Conservation (phyloP, 768 basidiomycete species). For the Lentinula lateritia region DNA sequence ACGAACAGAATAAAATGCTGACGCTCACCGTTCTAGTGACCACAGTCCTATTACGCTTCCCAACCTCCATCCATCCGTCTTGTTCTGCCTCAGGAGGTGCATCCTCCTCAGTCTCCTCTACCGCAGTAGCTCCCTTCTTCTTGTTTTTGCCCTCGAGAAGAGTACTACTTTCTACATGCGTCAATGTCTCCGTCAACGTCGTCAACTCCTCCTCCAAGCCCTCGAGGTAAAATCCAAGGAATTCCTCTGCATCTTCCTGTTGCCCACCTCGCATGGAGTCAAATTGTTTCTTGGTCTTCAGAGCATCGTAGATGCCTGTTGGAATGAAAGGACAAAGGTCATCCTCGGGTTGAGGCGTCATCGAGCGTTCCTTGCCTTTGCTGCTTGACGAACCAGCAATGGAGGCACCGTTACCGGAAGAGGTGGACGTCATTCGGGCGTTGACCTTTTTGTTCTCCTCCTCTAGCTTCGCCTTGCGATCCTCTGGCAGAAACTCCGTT, state of each 20-base stretch:
- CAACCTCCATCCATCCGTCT: constrained; percentile 91
- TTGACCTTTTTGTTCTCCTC: constrained; percentile 11
- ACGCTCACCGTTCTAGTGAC: constrained; percentile 69
- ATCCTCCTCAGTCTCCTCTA: constrained; percentile 33
- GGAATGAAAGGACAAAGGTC: constrained; percentile 74
- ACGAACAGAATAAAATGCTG: not conserved
- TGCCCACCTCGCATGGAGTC: constrained; percentile 92
- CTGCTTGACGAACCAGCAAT: constrained; percentile 16
- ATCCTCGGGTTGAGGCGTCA: constrained; percentile 22
- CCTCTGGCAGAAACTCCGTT: constrained; percentile 56
- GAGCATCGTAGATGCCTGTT: constrained; percentile 81
- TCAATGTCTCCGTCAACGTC: not conserved
- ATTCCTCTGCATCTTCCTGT: constrained; percentile 98
- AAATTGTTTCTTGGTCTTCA: constrained; percentile 91
- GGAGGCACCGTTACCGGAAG: not conserved
- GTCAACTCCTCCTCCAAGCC: constrained; percentile 87
- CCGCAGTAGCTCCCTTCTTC: constrained; percentile 1
- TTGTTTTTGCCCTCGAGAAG: not conserved
- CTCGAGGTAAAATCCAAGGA: constrained; percentile 95
- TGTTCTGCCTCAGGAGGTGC: constrained; percentile 40
- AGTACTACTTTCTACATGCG: no score
- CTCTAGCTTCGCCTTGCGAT: constrained; percentile 21
- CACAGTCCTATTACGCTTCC: constrained; percentile 76
- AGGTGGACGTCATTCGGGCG: not conserved
- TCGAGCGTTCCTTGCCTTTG: constrained; percentile 27